Evolutionary conservation across 495 filamentous ascomycete species (phyloP).

Genomic region (Hypoxylon subgilvum): DNA sequence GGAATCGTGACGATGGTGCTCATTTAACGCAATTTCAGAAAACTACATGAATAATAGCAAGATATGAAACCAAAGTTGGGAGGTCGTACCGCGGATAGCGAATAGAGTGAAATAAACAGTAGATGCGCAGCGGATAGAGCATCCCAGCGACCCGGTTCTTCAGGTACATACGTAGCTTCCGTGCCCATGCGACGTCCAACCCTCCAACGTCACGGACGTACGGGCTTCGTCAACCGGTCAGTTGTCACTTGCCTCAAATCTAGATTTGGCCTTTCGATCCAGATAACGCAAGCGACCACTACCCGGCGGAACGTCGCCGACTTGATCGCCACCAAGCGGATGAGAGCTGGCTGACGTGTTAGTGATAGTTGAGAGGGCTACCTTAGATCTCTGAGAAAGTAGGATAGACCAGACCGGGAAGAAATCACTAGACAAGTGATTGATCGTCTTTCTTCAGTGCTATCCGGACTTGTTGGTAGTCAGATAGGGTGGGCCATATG

Average conservation of each 20-base stretch:
- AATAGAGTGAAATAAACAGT: neutral
- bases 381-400: too few relatives aligned
- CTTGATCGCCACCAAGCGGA: neutral
- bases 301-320: conserved; percentile 1
- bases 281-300: conserved; percentile 30
- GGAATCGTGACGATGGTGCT: too few relatives aligned
- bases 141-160: conserved; percentile 17
- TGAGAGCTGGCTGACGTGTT: neutral
- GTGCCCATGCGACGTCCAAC: neutral
- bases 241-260: conserved; percentile 13
- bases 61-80: neutral
- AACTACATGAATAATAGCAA: too few relatives aligned
- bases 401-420: neutral
- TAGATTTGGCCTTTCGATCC: conserved; percentile 17
- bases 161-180: too few relatives aligned
- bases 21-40: too few relatives aligned
- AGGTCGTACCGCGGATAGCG: neutral
- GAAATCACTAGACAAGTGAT: neutral
- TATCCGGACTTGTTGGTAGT: too few relatives aligned
- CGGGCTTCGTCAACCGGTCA: conserved; percentile 29
- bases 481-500: too few relatives aligned
- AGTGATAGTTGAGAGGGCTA: too few relatives aligned
- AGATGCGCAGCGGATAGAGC: too few relatives aligned
- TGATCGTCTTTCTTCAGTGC: too few relatives aligned
- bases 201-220: conserved; percentile 11